Conservation (phyloP, 2,329 filamentous ascomycete species). For the Teratosphaeriaceae sp. region DNA sequence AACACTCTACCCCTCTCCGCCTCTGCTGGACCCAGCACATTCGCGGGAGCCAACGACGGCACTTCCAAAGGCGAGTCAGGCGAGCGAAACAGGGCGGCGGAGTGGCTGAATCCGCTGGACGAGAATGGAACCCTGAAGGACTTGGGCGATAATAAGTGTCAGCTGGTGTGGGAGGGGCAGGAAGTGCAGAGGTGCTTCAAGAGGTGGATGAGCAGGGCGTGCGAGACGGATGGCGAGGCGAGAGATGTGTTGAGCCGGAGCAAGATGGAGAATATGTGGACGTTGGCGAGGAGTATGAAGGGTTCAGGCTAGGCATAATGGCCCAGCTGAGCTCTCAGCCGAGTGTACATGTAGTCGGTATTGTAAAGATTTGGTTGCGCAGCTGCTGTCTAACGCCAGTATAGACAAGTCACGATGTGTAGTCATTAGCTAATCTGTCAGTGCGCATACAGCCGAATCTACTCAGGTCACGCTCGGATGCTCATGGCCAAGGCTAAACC, state of each 20-base stretch:
- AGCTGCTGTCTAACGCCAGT: too few species aligned
- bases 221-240: constrained; percentile 85
- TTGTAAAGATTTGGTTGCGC: too few species aligned
- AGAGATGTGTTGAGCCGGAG: constrained; percentile 69
- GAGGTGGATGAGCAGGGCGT: constrained; percentile 84
- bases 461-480: too few species aligned
- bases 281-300: constrained; percentile 62
- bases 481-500: too few species aligned
- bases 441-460: too few species aligned
- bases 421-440: too few species aligned
- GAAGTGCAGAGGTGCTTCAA: constrained; percentile 72
- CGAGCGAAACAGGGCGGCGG: constrained; percentile 55
- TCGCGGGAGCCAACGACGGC: constrained; percentile 19
- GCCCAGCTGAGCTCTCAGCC: neutral
- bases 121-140: constrained; percentile 74
- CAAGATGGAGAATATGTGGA: constrained; percentile 97
- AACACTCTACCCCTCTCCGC: constrained; percentile 62
- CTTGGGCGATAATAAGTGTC: constrained; percentile 73
- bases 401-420: too few species aligned
- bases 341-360: too few species aligned
- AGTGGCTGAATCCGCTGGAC: constrained; percentile 74
- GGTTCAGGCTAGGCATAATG: neutral
- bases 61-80: constrained; percentile 35
- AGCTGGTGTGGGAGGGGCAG: constrained; percentile 85
- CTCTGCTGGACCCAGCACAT: constrained; percentile 22